Evolutionary conservation across 495 filamentous ascomycete species (phyloP).

Genomic region (Aspergillus taichungensis): DNA sequence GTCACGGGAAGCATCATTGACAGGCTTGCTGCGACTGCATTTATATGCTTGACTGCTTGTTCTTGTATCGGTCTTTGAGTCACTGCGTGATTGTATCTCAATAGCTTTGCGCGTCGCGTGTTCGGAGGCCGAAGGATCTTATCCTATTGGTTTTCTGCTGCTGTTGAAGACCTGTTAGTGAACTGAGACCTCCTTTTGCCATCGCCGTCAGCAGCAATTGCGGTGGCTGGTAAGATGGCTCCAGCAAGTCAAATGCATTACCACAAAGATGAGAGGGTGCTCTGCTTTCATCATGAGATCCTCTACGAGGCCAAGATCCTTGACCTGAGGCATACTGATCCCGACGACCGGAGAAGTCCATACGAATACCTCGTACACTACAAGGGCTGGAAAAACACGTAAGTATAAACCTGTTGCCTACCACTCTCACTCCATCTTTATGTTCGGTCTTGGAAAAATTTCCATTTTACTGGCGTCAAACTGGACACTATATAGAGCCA

Average conservation of each 20-base stretch:
- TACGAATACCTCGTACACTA: constrained; percentile 91
- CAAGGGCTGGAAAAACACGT: constrained; percentile 98
- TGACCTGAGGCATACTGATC: constrained; percentile 55
- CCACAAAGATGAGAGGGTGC: constrained; percentile 81
- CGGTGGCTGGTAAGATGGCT: constrained; percentile 41
- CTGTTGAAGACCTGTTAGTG: neutral
- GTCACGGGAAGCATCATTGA: too few species aligned
- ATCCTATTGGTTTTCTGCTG: too few species aligned
- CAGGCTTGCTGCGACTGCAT: too few species aligned
- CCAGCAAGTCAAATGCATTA: constrained; percentile 55
- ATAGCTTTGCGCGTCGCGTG: too few species aligned
- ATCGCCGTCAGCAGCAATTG: constrained; percentile 3
- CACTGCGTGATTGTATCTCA: too few species aligned
- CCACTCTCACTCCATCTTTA: neutral
- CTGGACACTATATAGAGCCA: neutral
- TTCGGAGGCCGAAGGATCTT: too few species aligned
- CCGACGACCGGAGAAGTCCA: constrained; percentile 62
- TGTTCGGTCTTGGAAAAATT: neutral
- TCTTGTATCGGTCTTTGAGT: too few species aligned
- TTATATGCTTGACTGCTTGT: too few species aligned
- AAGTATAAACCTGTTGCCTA: constrained; percentile 27
- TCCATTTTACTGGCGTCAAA: neutral
- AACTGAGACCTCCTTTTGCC: neutral
- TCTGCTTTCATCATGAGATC: constrained; percentile 95
- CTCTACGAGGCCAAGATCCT: constrained; percentile 96